These are phyloP conservation scores for Chlorella sp. DNA, from an alignment of 139 green algal genomes.

Conservation along the genomic window DNA sequence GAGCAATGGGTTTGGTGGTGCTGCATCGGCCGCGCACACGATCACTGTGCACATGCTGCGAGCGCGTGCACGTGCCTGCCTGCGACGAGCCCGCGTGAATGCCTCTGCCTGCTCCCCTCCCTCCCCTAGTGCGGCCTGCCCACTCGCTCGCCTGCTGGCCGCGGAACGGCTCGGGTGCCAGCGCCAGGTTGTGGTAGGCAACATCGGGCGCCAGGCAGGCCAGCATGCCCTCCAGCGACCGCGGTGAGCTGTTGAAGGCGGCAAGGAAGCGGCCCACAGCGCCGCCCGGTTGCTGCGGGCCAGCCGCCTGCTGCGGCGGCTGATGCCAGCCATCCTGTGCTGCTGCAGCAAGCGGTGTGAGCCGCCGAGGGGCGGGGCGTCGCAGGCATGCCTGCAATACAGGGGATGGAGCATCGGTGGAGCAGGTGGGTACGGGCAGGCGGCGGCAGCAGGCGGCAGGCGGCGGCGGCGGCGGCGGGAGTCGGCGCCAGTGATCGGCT, in stretches of 20 bases:
- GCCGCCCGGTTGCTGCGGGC: no score
- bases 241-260: constrained; percentile 15
- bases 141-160: constrained; percentile 27
- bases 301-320: not conserved
- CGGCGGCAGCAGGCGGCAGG: not conserved
- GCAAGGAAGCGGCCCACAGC: not conserved
- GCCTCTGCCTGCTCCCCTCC: no score
- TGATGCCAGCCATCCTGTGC: not conserved
- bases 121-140: no score
- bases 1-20: no score
- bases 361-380: no score
- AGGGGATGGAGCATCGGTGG: not conserved
- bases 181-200: constrained; percentile 4
- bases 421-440: not conserved
- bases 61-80: no score
- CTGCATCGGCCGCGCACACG: no score
- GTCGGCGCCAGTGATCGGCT: no score
- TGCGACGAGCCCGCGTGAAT: no score
- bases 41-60: no score
- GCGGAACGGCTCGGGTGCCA: not conserved
- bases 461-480: not conserved
- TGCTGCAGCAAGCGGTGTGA: not conserved
- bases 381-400: not conserved
- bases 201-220: not conserved
- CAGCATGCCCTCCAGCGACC: constrained; percentile 24